These are phyloP conservation scores for Chaetomium sp. DNA, from an alignment of 2,329 filamentous ascomycete species.

Conservation along the genomic window DNA sequence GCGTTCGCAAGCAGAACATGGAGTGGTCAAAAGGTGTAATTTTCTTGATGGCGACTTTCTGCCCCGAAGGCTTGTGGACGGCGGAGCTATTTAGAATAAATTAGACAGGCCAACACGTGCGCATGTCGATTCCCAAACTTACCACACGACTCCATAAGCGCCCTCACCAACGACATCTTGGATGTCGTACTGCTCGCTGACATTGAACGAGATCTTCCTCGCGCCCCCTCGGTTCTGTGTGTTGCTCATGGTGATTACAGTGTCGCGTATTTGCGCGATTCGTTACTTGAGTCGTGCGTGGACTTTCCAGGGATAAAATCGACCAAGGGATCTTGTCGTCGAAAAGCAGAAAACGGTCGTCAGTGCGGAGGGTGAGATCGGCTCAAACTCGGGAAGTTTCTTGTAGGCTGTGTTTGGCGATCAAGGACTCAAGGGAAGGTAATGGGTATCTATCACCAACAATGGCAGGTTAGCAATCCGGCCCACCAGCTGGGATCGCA, in stretches of 20 bases:
- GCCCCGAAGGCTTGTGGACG: constrained; percentile 93
- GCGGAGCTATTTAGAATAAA: constrained; percentile 63
- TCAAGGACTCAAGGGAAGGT: too few species aligned
- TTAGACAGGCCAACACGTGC: neutral
- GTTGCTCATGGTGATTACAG: constrained; percentile 45
- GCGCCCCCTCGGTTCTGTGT: constrained; percentile 55
- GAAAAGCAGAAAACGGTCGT: neutral
- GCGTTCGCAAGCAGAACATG: constrained; percentile 94
- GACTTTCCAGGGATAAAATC: neutral
- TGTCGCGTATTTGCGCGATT: constrained; percentile 1
- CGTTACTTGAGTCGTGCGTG: neutral
- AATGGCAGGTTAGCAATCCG: constrained; percentile 13
- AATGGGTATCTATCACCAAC: neutral
- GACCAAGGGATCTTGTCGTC: neutral
- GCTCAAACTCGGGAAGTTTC: too few species aligned
- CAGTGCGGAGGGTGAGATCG: neutral
- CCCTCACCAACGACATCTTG: constrained; percentile 99
- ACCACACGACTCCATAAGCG: constrained; percentile 98
- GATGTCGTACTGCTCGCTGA: constrained; percentile 98
- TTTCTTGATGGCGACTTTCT: constrained; percentile 99
- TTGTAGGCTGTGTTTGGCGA: too few species aligned
- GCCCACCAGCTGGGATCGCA: constrained; percentile 1
- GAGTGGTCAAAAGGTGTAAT: constrained; percentile 99
- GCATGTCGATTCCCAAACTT: constrained; percentile 33
- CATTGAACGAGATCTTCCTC: constrained; percentile 99